Evolutionary conservation across 1,284 basidiomycete species (phyloP).

Genomic region (Fomes fomentarius): DNA sequence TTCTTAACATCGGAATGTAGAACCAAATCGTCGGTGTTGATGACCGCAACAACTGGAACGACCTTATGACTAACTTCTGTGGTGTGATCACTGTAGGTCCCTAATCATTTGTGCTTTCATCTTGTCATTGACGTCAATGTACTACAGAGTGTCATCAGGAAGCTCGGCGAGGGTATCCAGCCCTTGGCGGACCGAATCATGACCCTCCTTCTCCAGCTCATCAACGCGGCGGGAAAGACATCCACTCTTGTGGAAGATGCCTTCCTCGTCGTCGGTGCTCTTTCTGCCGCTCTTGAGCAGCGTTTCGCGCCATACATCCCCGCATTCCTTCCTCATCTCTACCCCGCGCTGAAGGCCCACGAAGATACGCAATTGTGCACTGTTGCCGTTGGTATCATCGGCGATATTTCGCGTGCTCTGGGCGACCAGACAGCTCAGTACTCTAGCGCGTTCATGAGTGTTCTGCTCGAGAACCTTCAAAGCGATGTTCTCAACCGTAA

Average conservation of each 20-base stretch:
- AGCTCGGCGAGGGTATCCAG: constrained; percentile 83
- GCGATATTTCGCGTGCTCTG: constrained; percentile 93
- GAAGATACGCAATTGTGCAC: constrained; percentile 97
- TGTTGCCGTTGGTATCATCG: constrained; percentile 94
- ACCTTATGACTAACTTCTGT: constrained; percentile 96
- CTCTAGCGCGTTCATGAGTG: constrained; percentile 87
- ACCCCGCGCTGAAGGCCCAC: constrained; percentile 88
- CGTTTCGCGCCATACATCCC: constrained; percentile 89
- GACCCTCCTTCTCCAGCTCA: constrained; percentile 88
- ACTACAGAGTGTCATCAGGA: constrained; percentile 78
- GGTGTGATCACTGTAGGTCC: constrained; percentile 81
- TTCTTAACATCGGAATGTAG: constrained; percentile 39
- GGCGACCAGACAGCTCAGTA: constrained; percentile 85
- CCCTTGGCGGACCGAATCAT: constrained; percentile 95
- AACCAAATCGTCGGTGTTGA: constrained; percentile 95
- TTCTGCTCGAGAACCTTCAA: constrained; percentile 90
- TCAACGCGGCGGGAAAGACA: constrained; percentile 87
- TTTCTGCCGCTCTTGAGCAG: constrained; percentile 84
- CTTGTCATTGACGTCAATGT: neutral
- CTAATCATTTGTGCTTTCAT: neutral
- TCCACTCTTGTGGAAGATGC: constrained; percentile 97
- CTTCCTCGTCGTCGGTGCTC: constrained; percentile 92
- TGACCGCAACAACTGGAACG: constrained; percentile 99
- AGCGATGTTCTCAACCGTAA: constrained; percentile 90
- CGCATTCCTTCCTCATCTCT: constrained; percentile 90